Conservation (phyloP, 192 early-diverging fungal genomes). For the Backusella liffmaniae region DNA sequence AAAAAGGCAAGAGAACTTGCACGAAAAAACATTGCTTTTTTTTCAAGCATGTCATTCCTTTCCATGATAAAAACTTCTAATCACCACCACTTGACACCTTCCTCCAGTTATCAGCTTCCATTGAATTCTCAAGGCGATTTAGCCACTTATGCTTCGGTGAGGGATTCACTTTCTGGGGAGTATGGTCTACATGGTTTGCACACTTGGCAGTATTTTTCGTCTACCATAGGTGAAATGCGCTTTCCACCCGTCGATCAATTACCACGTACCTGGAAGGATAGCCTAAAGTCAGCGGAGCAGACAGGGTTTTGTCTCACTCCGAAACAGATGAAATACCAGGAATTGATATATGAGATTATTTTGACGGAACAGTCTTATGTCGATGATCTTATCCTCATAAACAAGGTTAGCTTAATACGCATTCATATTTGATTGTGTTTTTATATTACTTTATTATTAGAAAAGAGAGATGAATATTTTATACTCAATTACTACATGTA, state of each 20-base stretch:
- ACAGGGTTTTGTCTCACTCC: background rate
- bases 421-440: no score
- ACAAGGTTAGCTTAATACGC: background rate
- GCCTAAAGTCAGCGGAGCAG: background rate
- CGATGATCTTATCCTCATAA: slow-evolving; percentile 3
- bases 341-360: slow-evolving; percentile 7
- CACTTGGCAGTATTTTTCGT: slow-evolving; percentile 6
- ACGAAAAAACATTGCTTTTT: slow-evolving; percentile 13
- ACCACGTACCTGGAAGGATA: slow-evolving; percentile 16
- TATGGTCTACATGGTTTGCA: slow-evolving; percentile 1
- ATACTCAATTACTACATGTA: background rate
- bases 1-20: slow-evolving; percentile 10
- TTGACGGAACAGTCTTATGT: slow-evolving; percentile 12
- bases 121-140: background rate
- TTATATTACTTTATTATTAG: no score
- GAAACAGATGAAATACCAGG: slow-evolving; percentile 12
- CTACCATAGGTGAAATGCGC: background rate
- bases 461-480: background rate
- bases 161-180: background rate
- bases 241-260: background rate
- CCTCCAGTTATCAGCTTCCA: background rate
- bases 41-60: slow-evolving; percentile 2
- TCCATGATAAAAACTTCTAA: slow-evolving; percentile 13
- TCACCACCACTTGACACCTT: slow-evolving; percentile 5
- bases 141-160: background rate